phyloP scores from a whole-genome alignment of 2,329 filamentous ascomycete species.

The Pseudocercospora fuligena region DNA sequence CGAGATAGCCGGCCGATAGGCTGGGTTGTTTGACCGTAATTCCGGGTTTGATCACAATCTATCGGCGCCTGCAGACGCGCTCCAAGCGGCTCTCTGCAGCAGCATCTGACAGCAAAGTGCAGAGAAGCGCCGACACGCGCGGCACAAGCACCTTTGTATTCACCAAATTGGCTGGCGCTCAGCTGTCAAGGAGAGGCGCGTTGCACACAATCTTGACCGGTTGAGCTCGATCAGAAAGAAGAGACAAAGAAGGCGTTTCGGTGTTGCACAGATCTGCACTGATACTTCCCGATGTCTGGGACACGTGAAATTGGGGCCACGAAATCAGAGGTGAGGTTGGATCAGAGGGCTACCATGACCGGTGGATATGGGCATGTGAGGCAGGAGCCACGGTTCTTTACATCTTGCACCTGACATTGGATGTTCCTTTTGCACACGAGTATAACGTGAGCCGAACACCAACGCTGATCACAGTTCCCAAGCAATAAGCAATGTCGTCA shows the following conservation, averaged over 20 bases:
- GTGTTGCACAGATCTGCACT: constrained; percentile 2
- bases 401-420: background rate
- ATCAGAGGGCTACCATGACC: too few relatives aligned
- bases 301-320: background rate
- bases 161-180: background rate
- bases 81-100: constrained; percentile 6
- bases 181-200: constrained; percentile 8
- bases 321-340: background rate
- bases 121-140: background rate
- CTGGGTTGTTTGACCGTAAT: constrained; percentile 1
- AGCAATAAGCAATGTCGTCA: too few relatives aligned
- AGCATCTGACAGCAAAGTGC: background rate
- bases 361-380: too few relatives aligned
- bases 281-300: background rate
- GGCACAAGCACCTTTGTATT: constrained; percentile 1
- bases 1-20: constrained; percentile 11
- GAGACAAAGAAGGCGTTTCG: background rate
- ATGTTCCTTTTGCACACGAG: background rate
- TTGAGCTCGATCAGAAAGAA: constrained; percentile 1
- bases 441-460: background rate
- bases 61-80: constrained; percentile 7
- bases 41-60: constrained; percentile 10
- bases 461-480: too few relatives aligned
- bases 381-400: background rate
- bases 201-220: constrained; percentile 7